phyloP scores from a whole-genome alignment of 2,329 filamentous ascomycete genomes.

The Sclerotinia glacialis region DNA sequence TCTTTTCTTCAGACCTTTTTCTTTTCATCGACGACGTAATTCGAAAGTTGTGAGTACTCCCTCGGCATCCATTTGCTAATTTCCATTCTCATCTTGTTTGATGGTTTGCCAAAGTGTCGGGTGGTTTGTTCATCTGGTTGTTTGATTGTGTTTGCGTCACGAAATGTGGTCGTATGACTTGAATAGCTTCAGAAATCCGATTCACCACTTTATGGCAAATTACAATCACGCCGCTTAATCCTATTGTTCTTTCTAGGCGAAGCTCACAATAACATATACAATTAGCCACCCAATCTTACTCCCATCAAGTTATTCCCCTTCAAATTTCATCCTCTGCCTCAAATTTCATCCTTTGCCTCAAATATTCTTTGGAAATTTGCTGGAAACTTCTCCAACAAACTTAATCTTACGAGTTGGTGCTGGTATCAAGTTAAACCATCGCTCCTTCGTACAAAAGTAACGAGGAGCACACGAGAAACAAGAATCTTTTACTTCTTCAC shows the following conservation, averaged over 20 bases:
- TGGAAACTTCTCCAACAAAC: neutral
- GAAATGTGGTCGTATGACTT: conserved; percentile 5
- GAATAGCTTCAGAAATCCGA: conserved; percentile 17
- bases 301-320: neutral
- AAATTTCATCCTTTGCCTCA: neutral
- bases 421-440: conserved; percentile 19
- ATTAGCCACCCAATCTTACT: conserved; percentile 5
- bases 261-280: neutral
- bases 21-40: conserved; percentile 1
- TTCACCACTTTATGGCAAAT: conserved; percentile 4
- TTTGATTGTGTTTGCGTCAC: conserved; percentile 6
- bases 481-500: neutral
- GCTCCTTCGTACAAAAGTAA: conserved; percentile 2
- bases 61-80: conserved; percentile 1
- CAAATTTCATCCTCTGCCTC: neutral
- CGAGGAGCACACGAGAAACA: conserved; percentile 5
- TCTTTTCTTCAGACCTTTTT: conserved; percentile 15
- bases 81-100: neutral
- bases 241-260: conserved; percentile 3
- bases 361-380: neutral
- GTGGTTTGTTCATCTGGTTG: conserved; percentile 1
- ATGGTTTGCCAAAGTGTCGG: neutral
- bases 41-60: conserved; percentile 12
- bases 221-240: neutral
- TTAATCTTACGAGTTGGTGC: conserved; percentile 6